Percentiles rank a stretch among this genome's conserved stretches.
These are phyloP conservation scores for Pseudogymnoascus sp. DNA, from an alignment of 2,329 filamentous ascomycete species.

Conservation along the genomic window DNA sequence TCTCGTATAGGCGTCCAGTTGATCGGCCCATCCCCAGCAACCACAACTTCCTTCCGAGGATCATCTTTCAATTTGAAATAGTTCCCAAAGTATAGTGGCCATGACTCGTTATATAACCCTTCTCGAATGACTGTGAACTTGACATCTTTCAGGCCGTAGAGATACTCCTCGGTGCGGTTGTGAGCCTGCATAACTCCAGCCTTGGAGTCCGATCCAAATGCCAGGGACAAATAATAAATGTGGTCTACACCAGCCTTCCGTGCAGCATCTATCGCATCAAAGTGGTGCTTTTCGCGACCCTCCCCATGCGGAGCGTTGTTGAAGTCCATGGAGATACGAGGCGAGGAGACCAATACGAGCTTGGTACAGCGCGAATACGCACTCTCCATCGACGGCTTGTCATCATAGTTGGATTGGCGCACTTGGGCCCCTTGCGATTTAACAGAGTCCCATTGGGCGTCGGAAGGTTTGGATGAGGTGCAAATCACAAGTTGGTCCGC, in stretches of 20 bases:
- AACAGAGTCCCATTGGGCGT: slow-evolving; percentile 28
- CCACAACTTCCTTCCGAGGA: slow-evolving; percentile 18
- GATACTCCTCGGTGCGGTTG: slow-evolving; percentile 20
- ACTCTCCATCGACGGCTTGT: slow-evolving; percentile 6
- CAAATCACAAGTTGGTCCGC: slow-evolving; percentile 16
- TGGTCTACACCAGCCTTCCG: slow-evolving; percentile 26
- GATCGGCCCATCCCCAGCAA: slow-evolving; percentile 21
- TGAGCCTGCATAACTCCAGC: slow-evolving; percentile 20
- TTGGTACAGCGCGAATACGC: slow-evolving; percentile 14
- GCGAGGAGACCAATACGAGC: slow-evolving; percentile 30
- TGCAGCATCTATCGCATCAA: slow-evolving; percentile 25
- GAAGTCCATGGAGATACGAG: slow-evolving; percentile 27
- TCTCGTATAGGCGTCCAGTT: slow-evolving; percentile 22
- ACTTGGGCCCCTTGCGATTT: slow-evolving; percentile 17
- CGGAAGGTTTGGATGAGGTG: slow-evolving; percentile 15
- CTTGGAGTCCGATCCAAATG: slow-evolving; percentile 14
- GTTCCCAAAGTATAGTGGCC: slow-evolving; percentile 22
- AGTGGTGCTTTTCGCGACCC: slow-evolving; percentile 17
- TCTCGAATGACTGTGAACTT: slow-evolving; percentile 21
- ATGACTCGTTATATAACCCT: slow-evolving; percentile 23
- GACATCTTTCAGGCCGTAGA: slow-evolving; percentile 2
- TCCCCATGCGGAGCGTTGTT: slow-evolving; percentile 31
- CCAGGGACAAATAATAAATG: slow-evolving; percentile 29
- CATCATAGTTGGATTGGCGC: slow-evolving; percentile 17
- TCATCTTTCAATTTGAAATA: slow-evolving; percentile 14